Evolutionary conservation across 2,329 filamentous ascomycete species (phyloP).

Genomic region (Magnaporthiopsis poae): DNA sequence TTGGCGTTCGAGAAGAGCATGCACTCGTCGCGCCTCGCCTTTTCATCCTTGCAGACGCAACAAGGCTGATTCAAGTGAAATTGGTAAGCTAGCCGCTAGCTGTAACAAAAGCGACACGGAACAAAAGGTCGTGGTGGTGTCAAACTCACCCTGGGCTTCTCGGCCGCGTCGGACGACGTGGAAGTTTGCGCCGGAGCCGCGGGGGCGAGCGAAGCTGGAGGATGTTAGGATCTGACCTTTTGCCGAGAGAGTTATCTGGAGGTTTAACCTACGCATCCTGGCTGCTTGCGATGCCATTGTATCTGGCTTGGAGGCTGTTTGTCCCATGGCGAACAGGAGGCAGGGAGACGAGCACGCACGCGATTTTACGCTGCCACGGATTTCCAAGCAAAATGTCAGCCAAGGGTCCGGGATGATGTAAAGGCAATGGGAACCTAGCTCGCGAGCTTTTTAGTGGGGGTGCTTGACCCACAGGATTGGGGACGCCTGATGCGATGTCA

Average conservation of each 20-base stretch:
- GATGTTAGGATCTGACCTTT: background rate
- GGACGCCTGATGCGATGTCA: background rate
- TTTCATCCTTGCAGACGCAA: constrained; percentile 96
- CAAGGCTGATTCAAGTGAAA: constrained; percentile 57
- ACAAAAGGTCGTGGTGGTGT: background rate
- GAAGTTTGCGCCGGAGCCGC: constrained; percentile 8
- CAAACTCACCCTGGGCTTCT: constrained; percentile 34
- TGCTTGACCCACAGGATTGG: background rate
- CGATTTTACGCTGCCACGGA: background rate
- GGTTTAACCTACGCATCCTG: constrained; percentile 20
- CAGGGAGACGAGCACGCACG: background rate
- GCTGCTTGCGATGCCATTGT: constrained; percentile 17
- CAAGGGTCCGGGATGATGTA: background rate
- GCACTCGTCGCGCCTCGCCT: constrained; percentile 86
- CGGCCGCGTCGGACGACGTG: constrained; percentile 18
- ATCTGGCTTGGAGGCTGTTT: background rate
- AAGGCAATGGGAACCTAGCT: background rate
- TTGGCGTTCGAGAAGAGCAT: constrained; percentile 89
- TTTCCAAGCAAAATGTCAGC: background rate
- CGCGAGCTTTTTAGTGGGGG: background rate
- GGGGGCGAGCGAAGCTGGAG: constrained; percentile 5
- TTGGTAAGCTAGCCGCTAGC: background rate
- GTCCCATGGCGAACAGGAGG: background rate
- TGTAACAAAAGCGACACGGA: background rate
- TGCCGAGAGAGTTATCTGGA: background rate